A percentile compares a stretch with the other conserved stretches of the same genome.
These are phyloP conservation scores for Pelagomonas calceolata DNA, from an alignment of 108 stramenopile genomes.

Conservation along the genomic window DNA sequence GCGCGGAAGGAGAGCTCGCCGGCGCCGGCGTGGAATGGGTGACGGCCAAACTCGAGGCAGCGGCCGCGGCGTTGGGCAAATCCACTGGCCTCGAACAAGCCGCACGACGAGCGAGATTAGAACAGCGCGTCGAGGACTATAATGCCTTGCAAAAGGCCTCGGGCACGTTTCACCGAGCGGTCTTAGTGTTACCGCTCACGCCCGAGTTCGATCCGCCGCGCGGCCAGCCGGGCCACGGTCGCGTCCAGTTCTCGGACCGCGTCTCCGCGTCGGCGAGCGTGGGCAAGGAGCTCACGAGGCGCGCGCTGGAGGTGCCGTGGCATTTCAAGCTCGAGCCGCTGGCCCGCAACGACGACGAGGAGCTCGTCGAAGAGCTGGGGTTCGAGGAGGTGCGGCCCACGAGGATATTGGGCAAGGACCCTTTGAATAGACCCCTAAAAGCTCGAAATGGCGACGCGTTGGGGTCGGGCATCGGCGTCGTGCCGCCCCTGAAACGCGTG, in stretches of 20 bases:
- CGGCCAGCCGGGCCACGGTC: not conserved
- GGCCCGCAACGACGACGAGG: not conserved
- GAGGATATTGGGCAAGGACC: too few species aligned
- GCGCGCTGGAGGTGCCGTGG: not conserved
- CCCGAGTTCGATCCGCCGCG: not conserved
- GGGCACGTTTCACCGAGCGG: not conserved
- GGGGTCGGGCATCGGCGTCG: conserved; percentile 4
- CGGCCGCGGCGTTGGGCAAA: too few species aligned
- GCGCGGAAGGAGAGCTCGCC: too few species aligned
- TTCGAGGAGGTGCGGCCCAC: not conserved
- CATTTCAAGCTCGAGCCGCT: not conserved
- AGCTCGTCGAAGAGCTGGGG: not conserved
- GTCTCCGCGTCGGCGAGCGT: not conserved
- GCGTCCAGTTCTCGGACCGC: not conserved
- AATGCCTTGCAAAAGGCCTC: not conserved
- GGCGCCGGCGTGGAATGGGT: too few species aligned
- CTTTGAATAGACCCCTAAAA: not conserved
- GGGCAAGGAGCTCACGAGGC: not conserved
- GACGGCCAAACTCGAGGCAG: too few species aligned
- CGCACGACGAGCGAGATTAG: not conserved
- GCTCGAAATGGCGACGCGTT: not conserved
- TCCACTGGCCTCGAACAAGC: too few species aligned
- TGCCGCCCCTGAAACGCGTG: conserved; percentile 38
- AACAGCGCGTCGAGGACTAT: not conserved
- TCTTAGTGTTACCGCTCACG: not conserved